A percentile compares a stretch with the other conserved stretches of the same genome.
Evolutionary conservation across 2,329 filamentous ascomycete genomes (phyloP).

Genomic region (Cryphonectria naterciae): DNA sequence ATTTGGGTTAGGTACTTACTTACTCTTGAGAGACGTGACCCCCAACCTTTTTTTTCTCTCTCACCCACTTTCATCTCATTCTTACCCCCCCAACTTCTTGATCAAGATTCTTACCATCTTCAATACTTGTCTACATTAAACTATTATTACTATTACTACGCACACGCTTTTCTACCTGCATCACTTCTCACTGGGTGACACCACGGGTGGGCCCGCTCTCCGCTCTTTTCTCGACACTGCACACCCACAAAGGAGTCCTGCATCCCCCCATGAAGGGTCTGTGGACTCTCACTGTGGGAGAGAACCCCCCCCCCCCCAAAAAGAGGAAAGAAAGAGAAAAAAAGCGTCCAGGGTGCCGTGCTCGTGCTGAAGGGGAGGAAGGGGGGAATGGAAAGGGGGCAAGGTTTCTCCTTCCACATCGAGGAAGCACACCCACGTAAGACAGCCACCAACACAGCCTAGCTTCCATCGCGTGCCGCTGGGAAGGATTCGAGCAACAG

Average conservation of each 20-base stretch:
- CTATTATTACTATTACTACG: not conserved
- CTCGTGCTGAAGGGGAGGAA: not conserved
- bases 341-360: not conserved
- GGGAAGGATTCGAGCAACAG: constrained; percentile 5
- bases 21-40: not conserved
- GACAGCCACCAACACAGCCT: constrained; percentile 5
- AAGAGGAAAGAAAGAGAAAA: too few relatives aligned
- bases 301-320: too few relatives aligned
- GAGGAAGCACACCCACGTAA: not conserved
- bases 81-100: too few relatives aligned
- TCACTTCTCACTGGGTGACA: not conserved
- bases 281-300: not conserved
- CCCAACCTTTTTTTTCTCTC: not conserved
- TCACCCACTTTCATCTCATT: too few relatives aligned
- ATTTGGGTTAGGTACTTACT: not conserved
- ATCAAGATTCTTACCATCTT: not conserved
- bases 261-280: not conserved
- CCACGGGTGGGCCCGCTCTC: not conserved
- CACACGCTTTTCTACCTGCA: not conserved
- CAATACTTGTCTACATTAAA: not conserved
- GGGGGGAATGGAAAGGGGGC: not conserved
- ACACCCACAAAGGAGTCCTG: not conserved
- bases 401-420: constrained; percentile 3
- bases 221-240: not conserved
- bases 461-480: not conserved